These are phyloP conservation scores for Vigna radiata DNA, from an alignment of 306 rosid species.

Conservation along the genomic window DNA sequence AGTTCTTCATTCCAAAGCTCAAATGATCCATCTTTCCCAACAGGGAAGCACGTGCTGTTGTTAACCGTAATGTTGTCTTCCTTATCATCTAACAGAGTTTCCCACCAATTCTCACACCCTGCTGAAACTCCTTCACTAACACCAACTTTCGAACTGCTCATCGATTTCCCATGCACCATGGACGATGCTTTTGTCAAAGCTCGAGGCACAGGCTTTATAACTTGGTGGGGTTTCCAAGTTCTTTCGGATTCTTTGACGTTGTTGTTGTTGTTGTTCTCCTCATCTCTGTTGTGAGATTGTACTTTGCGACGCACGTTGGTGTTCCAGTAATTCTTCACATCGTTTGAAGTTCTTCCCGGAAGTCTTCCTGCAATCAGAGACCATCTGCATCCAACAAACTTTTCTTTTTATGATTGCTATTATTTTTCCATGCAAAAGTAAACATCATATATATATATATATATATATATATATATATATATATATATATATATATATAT, in stretches of 20 bases:
- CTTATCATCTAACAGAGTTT: slow-evolving; percentile 16
- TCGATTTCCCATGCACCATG: background rate
- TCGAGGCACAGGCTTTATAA: slow-evolving; percentile 35
- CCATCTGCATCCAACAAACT: slow-evolving; percentile 35
- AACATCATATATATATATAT: no score
- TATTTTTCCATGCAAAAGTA: no score
- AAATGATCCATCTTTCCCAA: background rate
- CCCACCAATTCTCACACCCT: slow-evolving; percentile 22
- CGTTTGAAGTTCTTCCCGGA: slow-evolving; percentile 49
- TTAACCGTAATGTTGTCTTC: background rate
- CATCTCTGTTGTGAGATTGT: no score
- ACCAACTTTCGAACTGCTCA: background rate
- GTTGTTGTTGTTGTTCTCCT: background rate
- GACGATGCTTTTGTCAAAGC: slow-evolving; percentile 1
- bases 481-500: no score
- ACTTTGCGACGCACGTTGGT: slow-evolving; percentile 4
- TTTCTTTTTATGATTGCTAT: background rate
- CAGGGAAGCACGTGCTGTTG: background rate
- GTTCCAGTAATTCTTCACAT: slow-evolving; percentile 49
- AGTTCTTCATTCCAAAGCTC: background rate
- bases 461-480: no score
- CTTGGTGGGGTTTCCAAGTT: background rate
- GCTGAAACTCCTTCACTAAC: background rate
- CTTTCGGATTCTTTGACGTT: background rate
- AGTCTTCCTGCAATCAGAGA: slow-evolving; percentile 50